phyloP scores from a whole-genome alignment of 805 yeast species.

The Tanozyma kutaoensis region DNA sequence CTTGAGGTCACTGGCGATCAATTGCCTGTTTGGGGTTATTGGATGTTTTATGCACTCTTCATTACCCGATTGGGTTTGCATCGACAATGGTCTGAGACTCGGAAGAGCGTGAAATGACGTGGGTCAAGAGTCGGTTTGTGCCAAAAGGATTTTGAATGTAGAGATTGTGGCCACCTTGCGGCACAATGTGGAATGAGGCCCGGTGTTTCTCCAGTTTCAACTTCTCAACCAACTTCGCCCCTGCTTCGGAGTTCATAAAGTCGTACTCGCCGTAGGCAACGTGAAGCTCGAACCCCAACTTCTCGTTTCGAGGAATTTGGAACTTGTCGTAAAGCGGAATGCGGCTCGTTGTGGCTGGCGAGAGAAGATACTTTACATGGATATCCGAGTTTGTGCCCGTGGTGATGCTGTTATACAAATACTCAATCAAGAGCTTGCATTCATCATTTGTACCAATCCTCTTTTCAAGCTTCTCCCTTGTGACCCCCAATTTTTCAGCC shows the following conservation, averaged over 20 bases:
- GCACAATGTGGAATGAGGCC: constrained; percentile 5
- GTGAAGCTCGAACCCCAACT: constrained; percentile 23
- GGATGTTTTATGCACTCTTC: too few relatives aligned
- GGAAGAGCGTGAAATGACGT: too few relatives aligned
- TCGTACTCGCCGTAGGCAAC: constrained; percentile 59
- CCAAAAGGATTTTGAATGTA: constrained; percentile 33
- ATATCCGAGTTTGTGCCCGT: constrained; percentile 24
- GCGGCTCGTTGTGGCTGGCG: constrained; percentile 47
- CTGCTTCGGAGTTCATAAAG: constrained; percentile 57
- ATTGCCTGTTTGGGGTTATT: too few relatives aligned
- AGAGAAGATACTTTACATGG: constrained; percentile 34
- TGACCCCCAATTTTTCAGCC: constrained; percentile 17
- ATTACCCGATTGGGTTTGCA: too few relatives aligned
- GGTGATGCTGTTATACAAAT: constrained; percentile 26
- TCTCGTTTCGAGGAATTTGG: too few relatives aligned
- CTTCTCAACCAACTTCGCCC: constrained; percentile 17
- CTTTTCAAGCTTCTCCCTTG: constrained; percentile 12
- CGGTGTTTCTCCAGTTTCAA: constrained; percentile 9
- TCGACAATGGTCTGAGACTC: too few relatives aligned
- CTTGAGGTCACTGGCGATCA: too few relatives aligned
- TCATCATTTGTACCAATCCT: constrained; percentile 26
- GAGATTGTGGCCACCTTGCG: constrained; percentile 30
- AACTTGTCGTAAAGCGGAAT: constrained; percentile 58
- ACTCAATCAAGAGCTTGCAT: constrained; percentile 21
- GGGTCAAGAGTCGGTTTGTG: constrained; percentile 18